A percentile compares a stretch with the other conserved stretches of the same genome.
Conservation (phyloP, 2,329 filamentous ascomycete species). For the Magnaporthiopsis rhizophila region DNA sequence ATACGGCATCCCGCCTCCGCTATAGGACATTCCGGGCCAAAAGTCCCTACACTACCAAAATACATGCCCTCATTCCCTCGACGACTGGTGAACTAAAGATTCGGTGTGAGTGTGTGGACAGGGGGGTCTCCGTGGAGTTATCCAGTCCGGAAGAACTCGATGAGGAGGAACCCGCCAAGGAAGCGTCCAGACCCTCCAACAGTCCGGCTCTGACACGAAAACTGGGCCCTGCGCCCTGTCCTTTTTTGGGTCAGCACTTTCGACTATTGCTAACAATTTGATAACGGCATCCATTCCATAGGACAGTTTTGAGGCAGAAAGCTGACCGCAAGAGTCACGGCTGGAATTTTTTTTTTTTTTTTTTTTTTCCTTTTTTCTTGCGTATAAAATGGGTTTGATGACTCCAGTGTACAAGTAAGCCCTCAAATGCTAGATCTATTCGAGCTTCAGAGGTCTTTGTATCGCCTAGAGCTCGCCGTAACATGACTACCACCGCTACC, state of each 20-base stretch:
- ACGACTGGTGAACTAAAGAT: no score
- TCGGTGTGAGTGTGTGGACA: no score
- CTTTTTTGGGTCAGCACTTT: not conserved
- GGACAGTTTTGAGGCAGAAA: not conserved
- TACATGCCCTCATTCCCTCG: no score
- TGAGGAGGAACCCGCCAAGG: not conserved
- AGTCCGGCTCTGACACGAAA: not conserved
- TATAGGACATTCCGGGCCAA: not conserved
- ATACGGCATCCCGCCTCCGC: conserved; percentile 21
- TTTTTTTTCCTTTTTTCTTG: not conserved
- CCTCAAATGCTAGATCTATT: not conserved
- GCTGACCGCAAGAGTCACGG: not conserved
- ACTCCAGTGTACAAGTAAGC: not conserved
- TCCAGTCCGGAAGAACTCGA: no score
- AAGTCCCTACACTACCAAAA: no score
- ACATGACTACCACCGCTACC: not conserved
- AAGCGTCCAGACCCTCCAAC: not conserved
- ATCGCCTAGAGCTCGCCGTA: not conserved
- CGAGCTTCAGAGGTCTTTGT: not conserved
- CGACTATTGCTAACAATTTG: not conserved
- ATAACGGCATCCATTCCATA: not conserved
- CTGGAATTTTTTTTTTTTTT: not conserved
- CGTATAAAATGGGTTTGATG: not conserved
- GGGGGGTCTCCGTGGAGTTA: no score
- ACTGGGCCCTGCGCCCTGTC: not conserved